A percentile compares a stretch with the other conserved stretches of the same genome.
Conservation (phyloP, 2,329 filamentous ascomycete genomes). For the Grosmannia serpens region DNA sequence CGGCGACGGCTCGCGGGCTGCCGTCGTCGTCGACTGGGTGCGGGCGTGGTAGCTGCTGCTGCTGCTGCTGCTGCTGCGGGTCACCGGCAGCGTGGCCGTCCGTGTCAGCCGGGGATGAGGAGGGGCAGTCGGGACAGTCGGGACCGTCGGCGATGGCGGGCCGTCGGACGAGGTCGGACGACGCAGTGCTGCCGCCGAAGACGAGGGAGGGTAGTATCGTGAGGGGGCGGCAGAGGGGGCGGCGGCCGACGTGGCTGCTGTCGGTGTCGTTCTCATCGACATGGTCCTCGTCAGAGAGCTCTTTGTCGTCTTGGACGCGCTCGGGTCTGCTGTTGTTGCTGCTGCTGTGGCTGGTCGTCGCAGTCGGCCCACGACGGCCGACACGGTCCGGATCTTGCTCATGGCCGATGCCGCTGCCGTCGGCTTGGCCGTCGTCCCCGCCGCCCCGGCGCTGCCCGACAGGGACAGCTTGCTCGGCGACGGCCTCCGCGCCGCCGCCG, state of each 20-base stretch:
- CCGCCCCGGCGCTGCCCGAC: neutral
- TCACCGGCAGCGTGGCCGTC: neutral
- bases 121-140: neutral
- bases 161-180: neutral
- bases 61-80: neutral
- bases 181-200: neutral
- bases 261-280: neutral
- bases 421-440: slow-evolving; percentile 1
- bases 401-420: neutral
- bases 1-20: neutral
- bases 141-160: neutral
- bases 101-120: neutral
- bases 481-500: neutral
- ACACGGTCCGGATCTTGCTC: too few species aligned
- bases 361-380: too few species aligned
- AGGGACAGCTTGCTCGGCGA: neutral
- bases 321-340: neutral
- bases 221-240: neutral
- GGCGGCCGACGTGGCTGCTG: neutral
- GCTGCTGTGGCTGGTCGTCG: neutral
- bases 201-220: neutral
- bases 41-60: slow-evolving; percentile 20
- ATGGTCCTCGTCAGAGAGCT: neutral
- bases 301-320: too few species aligned
- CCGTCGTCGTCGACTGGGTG: slow-evolving; percentile 21